Evolutionary conservation across 1,284 basidiomycete genomes (phyloP).

Genomic region (Boletus putidus): DNA sequence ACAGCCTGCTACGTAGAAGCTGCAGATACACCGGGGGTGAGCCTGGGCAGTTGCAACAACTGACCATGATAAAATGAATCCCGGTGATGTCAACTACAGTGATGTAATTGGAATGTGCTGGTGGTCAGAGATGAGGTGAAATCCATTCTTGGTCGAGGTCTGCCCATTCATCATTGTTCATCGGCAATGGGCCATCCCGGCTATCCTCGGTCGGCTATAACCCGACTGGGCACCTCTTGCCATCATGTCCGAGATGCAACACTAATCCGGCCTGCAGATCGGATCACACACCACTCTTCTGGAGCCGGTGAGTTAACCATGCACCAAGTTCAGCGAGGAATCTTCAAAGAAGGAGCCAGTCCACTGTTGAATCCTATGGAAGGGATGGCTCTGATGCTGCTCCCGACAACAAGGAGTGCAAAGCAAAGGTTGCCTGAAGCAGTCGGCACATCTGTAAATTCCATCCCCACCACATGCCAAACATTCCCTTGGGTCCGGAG

Average conservation of each 20-base stretch:
- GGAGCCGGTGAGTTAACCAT: too few relatives aligned
- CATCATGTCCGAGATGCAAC: not conserved
- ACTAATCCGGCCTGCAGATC: not conserved
- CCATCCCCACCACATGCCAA: too few relatives aligned
- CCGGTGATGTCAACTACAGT: not conserved
- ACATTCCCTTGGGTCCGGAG: too few relatives aligned
- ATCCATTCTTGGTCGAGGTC: not conserved
- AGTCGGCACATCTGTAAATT: too few relatives aligned
- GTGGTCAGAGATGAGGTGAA: not conserved
- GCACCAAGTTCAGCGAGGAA: too few relatives aligned
- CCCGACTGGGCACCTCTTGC: not conserved
- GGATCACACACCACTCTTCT: too few relatives aligned
- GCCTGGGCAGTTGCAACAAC: not conserved
- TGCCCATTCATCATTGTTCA: not conserved
- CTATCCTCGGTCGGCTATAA: not conserved
- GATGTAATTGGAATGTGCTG: not conserved
- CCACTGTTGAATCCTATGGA: too few relatives aligned
- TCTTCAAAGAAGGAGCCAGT: too few relatives aligned
- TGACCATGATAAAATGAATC: not conserved
- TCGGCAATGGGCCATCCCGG: not conserved
- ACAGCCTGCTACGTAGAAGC: not conserved
- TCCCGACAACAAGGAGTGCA: too few relatives aligned
- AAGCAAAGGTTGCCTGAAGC: too few relatives aligned
- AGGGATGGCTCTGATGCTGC: too few relatives aligned
- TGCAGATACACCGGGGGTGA: too few relatives aligned